Evolutionary conservation across 1,284 basidiomycete genomes (phyloP), one percentile per base, ranked within the genome.

Genomic region (Irpex sp.): DNA sequence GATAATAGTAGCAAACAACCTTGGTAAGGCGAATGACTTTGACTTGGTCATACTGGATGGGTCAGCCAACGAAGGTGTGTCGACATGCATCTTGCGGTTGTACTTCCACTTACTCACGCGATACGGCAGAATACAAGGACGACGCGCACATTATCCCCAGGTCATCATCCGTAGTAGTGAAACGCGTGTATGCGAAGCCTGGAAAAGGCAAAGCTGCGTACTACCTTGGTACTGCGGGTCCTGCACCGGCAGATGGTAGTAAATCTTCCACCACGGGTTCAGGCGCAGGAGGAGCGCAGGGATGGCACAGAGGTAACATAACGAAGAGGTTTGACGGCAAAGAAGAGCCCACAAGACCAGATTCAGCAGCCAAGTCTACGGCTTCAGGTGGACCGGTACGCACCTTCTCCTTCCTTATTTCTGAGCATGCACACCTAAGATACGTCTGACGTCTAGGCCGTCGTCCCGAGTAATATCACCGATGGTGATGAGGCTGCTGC

Each of bases 11-110:
- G 91, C 90, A 72, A 98, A 98, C 76, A 96, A 93, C 75, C 88
- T 99, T 70, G 87, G 86, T 78, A 97, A 97, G 79, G 94, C 94
- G 64, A 94, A 91, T 72, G 97, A 99, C 74, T 98, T 99, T 80
- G 97, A 99, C 76, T 82, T 99, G 47, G 86, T 86, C 61, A 81
- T 99, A 36, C 91, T 88, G 71, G 94, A 97, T 71, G 80, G 85
- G 58, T 85, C 87, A n/a, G 88, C 90, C 10, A 90, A 92, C 65
- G 91, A 96, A 84, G 94, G 94, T 93, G 65, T 65, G 83, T 54
- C 77, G 45, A 9, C 19, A 51, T 28, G 16, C 45, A 19, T 16
- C 21, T 10, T 49, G 23, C 39, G 28, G 28, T 33, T 42, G 35
- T 21, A 16, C 28, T 49, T 21, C 10, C 21, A 18, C 18, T 18